Evolutionary conservation across 495 filamentous ascomycete species (phyloP).

Genomic region (Xylaria cubensis): DNA sequence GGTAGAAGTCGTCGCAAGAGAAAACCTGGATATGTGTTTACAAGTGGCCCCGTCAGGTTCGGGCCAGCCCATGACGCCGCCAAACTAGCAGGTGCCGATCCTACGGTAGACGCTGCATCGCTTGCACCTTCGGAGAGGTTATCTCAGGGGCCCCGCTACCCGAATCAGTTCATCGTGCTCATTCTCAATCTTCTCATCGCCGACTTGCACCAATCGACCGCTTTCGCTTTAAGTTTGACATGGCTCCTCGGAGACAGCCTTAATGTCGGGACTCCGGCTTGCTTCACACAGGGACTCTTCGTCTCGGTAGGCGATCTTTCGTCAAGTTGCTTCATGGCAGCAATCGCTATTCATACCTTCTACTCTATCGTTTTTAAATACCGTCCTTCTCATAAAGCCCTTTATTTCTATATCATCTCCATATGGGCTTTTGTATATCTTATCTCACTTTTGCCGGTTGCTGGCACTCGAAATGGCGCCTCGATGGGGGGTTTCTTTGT

Average conservation of each 20-base stretch:
- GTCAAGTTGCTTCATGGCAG: slow-evolving; percentile 72
- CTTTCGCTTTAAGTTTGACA: slow-evolving; percentile 69
- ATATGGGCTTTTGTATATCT: slow-evolving; percentile 67
- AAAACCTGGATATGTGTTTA: slow-evolving; percentile 13
- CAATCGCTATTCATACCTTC: slow-evolving; percentile 75
- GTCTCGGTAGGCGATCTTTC: slow-evolving; percentile 73
- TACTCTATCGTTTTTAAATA: slow-evolving; percentile 65
- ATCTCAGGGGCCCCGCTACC: slow-evolving; percentile 23
- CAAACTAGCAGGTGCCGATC: slow-evolving; percentile 13
- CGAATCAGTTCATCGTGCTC: slow-evolving; percentile 75
- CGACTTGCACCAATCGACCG: slow-evolving; percentile 72
- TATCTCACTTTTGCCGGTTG: slow-evolving; percentile 63
- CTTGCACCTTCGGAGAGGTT: slow-evolving; percentile 36
- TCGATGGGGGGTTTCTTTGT: slow-evolving; percentile 62
- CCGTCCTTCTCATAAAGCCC: slow-evolving; percentile 59
- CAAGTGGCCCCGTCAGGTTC: slow-evolving; percentile 27
- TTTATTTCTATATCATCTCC: slow-evolving; percentile 57
- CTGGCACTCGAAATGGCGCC: slow-evolving; percentile 53
- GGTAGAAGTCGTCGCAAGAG: not conserved
- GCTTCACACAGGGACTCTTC: slow-evolving; percentile 75
- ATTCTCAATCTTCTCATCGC: slow-evolving; percentile 77
- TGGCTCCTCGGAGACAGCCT: slow-evolving; percentile 66
- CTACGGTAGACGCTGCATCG: slow-evolving; percentile 3
- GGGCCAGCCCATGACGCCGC: slow-evolving; percentile 33
- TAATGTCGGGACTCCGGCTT: slow-evolving; percentile 60